phyloP scores from a whole-genome alignment of 371 early-diverging fungal genomes.

The Mucor lusitanicus region DNA sequence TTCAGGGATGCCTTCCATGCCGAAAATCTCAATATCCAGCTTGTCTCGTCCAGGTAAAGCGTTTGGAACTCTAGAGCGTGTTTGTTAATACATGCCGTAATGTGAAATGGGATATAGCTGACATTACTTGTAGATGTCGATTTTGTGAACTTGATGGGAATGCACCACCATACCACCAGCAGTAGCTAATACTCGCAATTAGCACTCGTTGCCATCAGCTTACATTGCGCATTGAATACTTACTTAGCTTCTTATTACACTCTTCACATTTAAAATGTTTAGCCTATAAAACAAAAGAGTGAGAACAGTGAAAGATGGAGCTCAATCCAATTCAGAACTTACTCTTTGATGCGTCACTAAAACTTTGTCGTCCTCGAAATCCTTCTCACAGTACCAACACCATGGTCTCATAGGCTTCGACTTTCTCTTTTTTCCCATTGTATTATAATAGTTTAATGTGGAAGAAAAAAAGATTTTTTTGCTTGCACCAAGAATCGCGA shows the following conservation, averaged over 20 bases:
- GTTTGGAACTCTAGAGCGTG: constrained; percentile 76
- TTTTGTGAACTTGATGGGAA: constrained; percentile 92
- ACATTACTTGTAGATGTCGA: constrained; percentile 69
- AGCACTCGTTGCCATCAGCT: not conserved
- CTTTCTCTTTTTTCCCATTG: constrained; percentile 53
- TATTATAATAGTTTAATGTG: constrained; percentile 5
- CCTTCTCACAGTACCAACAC: constrained; percentile 94
- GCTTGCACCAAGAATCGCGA: too few relatives aligned
- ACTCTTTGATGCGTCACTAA: constrained; percentile 87
- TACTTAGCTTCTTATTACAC: constrained; percentile 84
- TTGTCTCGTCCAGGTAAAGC: constrained; percentile 85
- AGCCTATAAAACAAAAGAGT: constrained; percentile 43
- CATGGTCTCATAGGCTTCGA: constrained; percentile 47
- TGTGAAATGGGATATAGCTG: not conserved
- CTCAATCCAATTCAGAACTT: not conserved
- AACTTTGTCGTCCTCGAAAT: constrained; percentile 95
- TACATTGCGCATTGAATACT: constrained; percentile 2
- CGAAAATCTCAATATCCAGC: constrained; percentile 90
- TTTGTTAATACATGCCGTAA: not conserved
- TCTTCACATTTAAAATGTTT: constrained; percentile 91
- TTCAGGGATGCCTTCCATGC: constrained; percentile 92
- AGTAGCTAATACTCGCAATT: constrained; percentile 47
- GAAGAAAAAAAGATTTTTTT: constrained; percentile 5
- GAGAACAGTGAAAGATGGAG: not conserved
- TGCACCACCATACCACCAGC: constrained; percentile 93